Conservation (phyloP, 73 alveolate species). For the Breviolum minutum region DNA sequence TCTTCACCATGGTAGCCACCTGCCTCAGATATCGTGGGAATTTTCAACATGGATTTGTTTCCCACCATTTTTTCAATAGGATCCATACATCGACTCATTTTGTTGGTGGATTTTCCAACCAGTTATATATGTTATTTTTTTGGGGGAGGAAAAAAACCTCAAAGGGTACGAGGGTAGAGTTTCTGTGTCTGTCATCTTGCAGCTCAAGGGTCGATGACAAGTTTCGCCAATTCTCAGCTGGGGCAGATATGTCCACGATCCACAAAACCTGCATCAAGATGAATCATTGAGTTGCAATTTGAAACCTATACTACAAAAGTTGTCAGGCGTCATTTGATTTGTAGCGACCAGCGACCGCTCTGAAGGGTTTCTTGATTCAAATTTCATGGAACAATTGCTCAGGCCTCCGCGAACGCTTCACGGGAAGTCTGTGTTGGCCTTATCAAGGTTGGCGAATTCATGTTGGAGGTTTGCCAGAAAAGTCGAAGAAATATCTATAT, state of each 20-base stretch:
- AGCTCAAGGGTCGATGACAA: constrained; percentile 30
- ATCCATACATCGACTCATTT: too few species aligned
- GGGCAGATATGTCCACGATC: constrained; percentile 94
- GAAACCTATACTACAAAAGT: background rate
- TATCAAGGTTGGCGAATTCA: too few species aligned
- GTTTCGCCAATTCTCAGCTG: constrained; percentile 59
- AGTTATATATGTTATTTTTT: too few species aligned
- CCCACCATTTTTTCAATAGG: too few species aligned
- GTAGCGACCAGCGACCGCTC: too few species aligned
- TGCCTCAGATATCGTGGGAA: too few species aligned
- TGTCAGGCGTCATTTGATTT: background rate
- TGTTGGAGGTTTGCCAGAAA: background rate
- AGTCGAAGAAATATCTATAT: background rate
- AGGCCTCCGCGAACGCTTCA: constrained; percentile 27
- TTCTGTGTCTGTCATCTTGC: background rate
- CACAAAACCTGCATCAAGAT: constrained; percentile 15
- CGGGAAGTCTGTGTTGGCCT: constrained; percentile 49
- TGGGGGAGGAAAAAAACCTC: too few species aligned
- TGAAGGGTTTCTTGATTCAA: too few species aligned
- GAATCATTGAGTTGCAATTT: too few species aligned
- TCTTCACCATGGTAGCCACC: constrained; percentile 42
- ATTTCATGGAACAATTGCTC: background rate
- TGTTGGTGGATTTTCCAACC: too few species aligned
- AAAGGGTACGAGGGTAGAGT: background rate
- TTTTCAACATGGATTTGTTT: too few species aligned